Conservation (phyloP, 176 grass and related monocot genomes). For the Luzula sylvatica region DNA sequence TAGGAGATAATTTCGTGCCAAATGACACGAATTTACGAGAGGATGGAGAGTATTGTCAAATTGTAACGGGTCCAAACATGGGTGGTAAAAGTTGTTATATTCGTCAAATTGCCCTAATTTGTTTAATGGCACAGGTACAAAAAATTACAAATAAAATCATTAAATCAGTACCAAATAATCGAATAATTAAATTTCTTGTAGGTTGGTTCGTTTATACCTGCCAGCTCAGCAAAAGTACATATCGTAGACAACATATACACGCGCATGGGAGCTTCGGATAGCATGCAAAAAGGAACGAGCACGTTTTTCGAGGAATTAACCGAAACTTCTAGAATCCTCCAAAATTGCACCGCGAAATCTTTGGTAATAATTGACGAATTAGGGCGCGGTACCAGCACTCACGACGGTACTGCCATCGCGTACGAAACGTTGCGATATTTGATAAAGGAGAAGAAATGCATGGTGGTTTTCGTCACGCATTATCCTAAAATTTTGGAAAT, state of each 20-base stretch:
- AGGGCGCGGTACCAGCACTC: conserved; percentile 84
- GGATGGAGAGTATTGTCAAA: conserved; percentile 72
- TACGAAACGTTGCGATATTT: conserved; percentile 72
- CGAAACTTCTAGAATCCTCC: conserved; percentile 73
- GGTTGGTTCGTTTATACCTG: conserved; percentile 91
- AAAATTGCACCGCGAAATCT: conserved; percentile 60
- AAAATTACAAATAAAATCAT: conserved; percentile 5
- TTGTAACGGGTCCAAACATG: conserved; percentile 97
- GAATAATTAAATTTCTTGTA: conserved; percentile 41
- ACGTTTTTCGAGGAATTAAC: conserved; percentile 87
- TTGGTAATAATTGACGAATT: conserved; percentile 96
- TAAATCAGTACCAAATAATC: conserved; percentile 16
- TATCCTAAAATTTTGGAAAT: conserved; percentile 92
- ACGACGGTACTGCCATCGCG: conserved; percentile 86
- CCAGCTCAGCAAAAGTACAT: conserved; percentile 65
- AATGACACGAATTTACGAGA: conserved; percentile 78
- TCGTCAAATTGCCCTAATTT: conserved; percentile 86
- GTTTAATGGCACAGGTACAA: conserved; percentile 91
- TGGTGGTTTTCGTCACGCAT: conserved; percentile 86
- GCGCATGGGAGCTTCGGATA: conserved; percentile 87
- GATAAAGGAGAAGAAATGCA: conserved; percentile 55
- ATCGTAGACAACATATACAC: conserved; percentile 84
- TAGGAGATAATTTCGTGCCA: conserved; percentile 80
- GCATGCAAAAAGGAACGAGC: conserved; percentile 85
- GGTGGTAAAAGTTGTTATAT: conserved; percentile 98